Evolutionary conservation across 1,284 basidiomycete species (phyloP), one percentile per base, ranked within the genome.

Genomic region (Marasmius sp.): DNA sequence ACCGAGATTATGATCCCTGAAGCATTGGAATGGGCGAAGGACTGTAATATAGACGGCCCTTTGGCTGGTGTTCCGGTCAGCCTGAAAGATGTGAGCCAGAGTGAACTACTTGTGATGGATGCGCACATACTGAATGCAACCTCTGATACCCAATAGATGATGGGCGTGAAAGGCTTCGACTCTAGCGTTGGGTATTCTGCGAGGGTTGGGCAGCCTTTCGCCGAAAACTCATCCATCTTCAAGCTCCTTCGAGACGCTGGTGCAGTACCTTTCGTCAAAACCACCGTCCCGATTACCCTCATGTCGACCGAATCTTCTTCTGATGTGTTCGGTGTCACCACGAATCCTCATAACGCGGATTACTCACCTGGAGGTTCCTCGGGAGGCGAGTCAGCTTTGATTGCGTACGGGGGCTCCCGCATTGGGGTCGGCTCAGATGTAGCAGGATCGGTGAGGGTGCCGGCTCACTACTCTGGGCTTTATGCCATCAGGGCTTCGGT

Each of bases 351-450:
- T 71, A 83, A 82, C 36, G 69, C 73, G 6, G 71, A 71, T 0
- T 83, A 89, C 68, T 84, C 85, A 0, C 83, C 85, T 2, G 91
- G 91, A 1, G 91, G 90, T 0, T 88, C 85, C 2, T 84, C 83
- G 0, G 89, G 90, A 10, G 91, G 91, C 6, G 91, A 92, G 71
- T 86, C 80, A 0, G 89, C 89, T 1, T 75, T 92, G 0, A 76
- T 92, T 33, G 88, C 86, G 0, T 84, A 79, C 61, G 88, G 90
- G 34, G 91, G 89, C 0, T 85, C 86, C 4, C 81, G 87, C 10
- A 75, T 93, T 37, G 92, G 92, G 2, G 82, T 93, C 62, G 92
- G 92, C 7, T 85, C 85, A 8, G 91, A 93, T 68, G 85, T 92
- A 61, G 83, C 81, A 38, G 90, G 89, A 11, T 89, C 86, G 34